Percentiles rank a stretch among this genome's conserved stretches.
These are phyloP conservation scores for Vigna mungo DNA, from an alignment of 306 rosid species.

Conservation along the genomic window DNA sequence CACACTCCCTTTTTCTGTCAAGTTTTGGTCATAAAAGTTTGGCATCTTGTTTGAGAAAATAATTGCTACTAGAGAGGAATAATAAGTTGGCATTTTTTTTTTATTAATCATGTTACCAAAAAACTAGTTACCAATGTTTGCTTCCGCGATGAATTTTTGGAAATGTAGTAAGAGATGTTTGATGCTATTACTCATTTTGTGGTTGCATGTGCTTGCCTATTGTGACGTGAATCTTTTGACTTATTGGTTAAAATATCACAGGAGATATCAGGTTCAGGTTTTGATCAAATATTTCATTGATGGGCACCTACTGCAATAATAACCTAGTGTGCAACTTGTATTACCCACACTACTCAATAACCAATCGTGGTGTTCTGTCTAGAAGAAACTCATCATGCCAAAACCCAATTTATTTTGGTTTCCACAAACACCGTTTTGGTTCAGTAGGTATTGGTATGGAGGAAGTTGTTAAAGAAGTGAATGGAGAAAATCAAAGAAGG, in stretches of 20 bases:
- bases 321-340: background rate
- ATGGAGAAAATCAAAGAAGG: slow-evolving; percentile 47
- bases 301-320: slow-evolving; percentile 52
- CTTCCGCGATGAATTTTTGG: background rate
- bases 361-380: slow-evolving; percentile 27
- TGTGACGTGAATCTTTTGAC: slow-evolving; percentile 6
- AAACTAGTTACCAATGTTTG: background rate
- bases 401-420: slow-evolving; percentile 39
- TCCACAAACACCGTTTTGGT: slow-evolving; percentile 42
- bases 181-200: slow-evolving; percentile 3
- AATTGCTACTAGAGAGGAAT: background rate
- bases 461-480: slow-evolving; percentile 31
- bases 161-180: background rate
- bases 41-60: background rate
- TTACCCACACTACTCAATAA: slow-evolving; percentile 7
- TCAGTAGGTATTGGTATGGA: slow-evolving; percentile 44
- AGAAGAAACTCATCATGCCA: slow-evolving; percentile 5
- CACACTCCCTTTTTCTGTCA: background rate
- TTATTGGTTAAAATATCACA: background rate
- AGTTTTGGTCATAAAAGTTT: background rate
- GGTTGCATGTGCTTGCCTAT: slow-evolving; percentile 1
- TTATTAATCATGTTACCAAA: background rate
- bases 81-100: background rate
- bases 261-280: slow-evolving; percentile 8
- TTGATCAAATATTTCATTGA: slow-evolving; percentile 31